Evolutionary conservation across 2,329 filamentous ascomycete species (phyloP).

Genomic region (Ceratocystis papillata): DNA sequence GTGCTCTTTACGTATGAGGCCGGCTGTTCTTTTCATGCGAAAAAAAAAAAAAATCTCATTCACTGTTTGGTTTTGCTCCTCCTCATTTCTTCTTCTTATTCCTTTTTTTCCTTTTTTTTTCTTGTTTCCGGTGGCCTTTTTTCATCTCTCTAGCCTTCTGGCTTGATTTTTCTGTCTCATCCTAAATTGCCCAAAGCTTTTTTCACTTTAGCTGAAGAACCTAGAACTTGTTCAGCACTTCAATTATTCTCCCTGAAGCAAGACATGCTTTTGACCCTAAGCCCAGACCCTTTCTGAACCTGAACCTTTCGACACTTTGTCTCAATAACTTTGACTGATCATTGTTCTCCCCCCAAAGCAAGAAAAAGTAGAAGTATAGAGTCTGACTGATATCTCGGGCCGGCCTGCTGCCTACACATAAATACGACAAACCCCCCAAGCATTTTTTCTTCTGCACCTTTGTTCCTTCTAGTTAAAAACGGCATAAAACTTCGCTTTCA

Average conservation of each 20-base stretch:
- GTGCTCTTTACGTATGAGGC: neutral
- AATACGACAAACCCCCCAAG: neutral
- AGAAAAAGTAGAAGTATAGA: neutral
- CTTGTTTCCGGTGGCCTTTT: too few relatives aligned
- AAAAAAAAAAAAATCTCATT: too few relatives aligned
- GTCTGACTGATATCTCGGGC: neutral
- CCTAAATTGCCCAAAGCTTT: slow-evolving; percentile 8
- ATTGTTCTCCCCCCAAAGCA: neutral
- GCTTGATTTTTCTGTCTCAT: slow-evolving; percentile 1
- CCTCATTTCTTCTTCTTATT: neutral
- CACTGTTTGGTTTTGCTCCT: neutral
- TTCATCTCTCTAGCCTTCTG: neutral
- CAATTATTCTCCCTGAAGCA: neutral
- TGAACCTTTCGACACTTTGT: neutral
- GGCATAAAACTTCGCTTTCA: too few relatives aligned
- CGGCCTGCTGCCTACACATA: neutral
- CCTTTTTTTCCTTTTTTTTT: too few relatives aligned
- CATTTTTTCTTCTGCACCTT: neutral
- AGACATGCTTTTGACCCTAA: slow-evolving; percentile 15
- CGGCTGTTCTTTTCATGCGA: neutral
- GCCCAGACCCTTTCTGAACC: slow-evolving; percentile 11
- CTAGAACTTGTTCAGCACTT: neutral
- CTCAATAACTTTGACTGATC: slow-evolving; percentile 9
- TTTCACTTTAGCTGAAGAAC: neutral
- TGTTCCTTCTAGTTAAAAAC: neutral